A percentile compares a stretch with the other conserved stretches of the same genome.
These are phyloP conservation scores for Volvox reticuliferus DNA, from an alignment of 139 green algal genomes.

Conservation along the genomic window DNA sequence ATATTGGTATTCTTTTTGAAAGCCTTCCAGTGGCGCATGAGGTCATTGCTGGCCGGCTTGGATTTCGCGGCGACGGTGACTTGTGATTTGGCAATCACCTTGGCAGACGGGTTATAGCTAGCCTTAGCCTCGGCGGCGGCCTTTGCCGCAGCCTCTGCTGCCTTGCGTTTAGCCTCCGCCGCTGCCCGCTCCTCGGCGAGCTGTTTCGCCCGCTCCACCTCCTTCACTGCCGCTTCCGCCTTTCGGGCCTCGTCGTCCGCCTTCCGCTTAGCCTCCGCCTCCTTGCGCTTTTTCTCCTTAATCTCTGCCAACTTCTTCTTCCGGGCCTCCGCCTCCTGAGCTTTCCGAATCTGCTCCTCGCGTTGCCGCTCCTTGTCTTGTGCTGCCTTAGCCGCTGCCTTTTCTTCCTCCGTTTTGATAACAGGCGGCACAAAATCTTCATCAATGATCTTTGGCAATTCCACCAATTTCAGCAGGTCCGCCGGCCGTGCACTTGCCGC, in stretches of 20 bases:
- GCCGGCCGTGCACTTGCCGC: not conserved
- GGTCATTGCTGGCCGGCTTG: constrained; percentile 17
- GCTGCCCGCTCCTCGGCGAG: not conserved
- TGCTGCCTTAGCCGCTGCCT: constrained; percentile 2
- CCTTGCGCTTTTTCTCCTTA: constrained; percentile 49
- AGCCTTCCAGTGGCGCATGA: constrained; percentile 9
- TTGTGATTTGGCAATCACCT: constrained; percentile 42
- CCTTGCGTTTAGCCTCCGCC: constrained; percentile 25
- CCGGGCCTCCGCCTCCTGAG: constrained; percentile 25
- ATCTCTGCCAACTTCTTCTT: constrained; percentile 37
- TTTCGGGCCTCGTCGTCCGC: constrained; percentile 5
- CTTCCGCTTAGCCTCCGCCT: constrained; percentile 34
- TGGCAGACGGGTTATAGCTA: constrained; percentile 24
- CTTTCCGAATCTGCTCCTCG: constrained; percentile 43
- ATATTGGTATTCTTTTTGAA: constrained; percentile 39
- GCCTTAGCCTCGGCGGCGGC: constrained; percentile 10
- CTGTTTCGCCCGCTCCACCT: not conserved
- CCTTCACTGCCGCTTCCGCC: not conserved
- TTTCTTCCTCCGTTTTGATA: not conserved
- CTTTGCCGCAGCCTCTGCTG: not conserved
- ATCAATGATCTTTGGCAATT: constrained; percentile 59
- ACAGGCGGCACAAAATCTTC: constrained; percentile 56
- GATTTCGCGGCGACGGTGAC: constrained; percentile 21
- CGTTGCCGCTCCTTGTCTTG: constrained; percentile 43
- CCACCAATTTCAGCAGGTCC: constrained; percentile 46